These are phyloP conservation scores for Penicillium aurantiogriseum DNA, from an alignment of 2,329 filamentous ascomycete genomes.

Conservation along the genomic window DNA sequence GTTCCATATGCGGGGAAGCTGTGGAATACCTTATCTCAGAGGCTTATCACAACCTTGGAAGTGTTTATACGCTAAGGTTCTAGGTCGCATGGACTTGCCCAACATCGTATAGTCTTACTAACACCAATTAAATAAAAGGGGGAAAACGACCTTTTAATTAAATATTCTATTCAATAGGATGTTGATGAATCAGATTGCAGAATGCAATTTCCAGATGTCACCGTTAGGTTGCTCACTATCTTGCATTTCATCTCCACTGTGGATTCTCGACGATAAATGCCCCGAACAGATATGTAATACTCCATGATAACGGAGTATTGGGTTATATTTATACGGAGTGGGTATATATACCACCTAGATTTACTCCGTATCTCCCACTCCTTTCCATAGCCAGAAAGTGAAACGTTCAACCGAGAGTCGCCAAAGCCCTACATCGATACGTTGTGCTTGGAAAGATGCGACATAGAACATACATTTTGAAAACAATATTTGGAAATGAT, in stretches of 20 bases:
- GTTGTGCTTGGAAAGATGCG: not conserved
- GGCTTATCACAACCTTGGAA: not conserved
- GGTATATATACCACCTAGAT: not conserved
- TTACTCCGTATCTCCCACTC: no score
- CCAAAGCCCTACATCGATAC: not conserved
- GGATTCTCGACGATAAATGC: not conserved
- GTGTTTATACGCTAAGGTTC: not conserved
- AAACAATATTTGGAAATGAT: not conserved
- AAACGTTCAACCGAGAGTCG: not conserved
- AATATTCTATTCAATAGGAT: not conserved
- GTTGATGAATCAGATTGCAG: not conserved
- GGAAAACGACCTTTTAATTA: not conserved
- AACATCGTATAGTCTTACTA: not conserved
- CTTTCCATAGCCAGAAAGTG: not conserved
- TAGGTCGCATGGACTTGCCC: conserved; percentile 21
- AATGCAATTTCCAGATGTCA: not conserved
- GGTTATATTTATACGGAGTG: not conserved
- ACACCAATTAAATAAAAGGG: not conserved
- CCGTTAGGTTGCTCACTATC: not conserved
- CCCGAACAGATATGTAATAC: not conserved
- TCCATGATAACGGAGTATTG: not conserved
- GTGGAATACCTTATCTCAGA: not conserved
- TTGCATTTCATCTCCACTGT: not conserved
- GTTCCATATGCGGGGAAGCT: conserved; percentile 4
- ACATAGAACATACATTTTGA: not conserved